Evolutionary conservation across 1,284 basidiomycete species (phyloP).

Genomic region (Phlebopus sp.): DNA sequence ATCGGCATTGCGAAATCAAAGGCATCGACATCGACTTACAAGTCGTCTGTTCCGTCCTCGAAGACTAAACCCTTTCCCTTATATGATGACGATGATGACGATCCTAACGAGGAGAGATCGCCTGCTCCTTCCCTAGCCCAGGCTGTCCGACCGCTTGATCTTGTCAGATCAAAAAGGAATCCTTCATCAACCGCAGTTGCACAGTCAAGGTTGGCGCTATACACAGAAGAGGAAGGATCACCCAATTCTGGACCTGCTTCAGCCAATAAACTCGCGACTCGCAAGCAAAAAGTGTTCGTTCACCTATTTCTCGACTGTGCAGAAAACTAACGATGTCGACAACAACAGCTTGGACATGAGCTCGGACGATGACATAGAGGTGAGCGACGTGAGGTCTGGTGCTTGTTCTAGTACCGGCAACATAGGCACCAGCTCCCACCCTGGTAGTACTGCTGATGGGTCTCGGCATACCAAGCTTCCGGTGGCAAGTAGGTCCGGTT

Average conservation of each 20-base stretch:
- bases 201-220: background rate
- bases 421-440: too few species aligned
- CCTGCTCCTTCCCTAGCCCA: slow-evolving; percentile 12
- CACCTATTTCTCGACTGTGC: background rate
- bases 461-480: background rate
- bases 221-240: slow-evolving; percentile 14
- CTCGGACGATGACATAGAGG: slow-evolving; percentile 17
- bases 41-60: background rate
- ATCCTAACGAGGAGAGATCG: slow-evolving; percentile 7
- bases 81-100: slow-evolving; percentile 10
- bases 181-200: background rate
- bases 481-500: slow-evolving; percentile 6
- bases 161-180: slow-evolving; percentile 23
- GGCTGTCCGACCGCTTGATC: slow-evolving; percentile 25
- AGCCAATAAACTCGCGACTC: too few species aligned
- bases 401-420: too few species aligned
- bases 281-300: too few species aligned
- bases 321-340: slow-evolving; percentile 18
- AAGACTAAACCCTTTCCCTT: background rate
- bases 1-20: background rate
- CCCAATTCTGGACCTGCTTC: background rate
- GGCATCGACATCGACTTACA: background rate
- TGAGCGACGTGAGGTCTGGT: slow-evolving; percentile 10
- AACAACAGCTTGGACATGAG: slow-evolving; percentile 25
- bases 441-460: too few species aligned